Evolutionary conservation across 805 yeast genomes (phyloP).

Genomic region (Candida berthetii): DNA sequence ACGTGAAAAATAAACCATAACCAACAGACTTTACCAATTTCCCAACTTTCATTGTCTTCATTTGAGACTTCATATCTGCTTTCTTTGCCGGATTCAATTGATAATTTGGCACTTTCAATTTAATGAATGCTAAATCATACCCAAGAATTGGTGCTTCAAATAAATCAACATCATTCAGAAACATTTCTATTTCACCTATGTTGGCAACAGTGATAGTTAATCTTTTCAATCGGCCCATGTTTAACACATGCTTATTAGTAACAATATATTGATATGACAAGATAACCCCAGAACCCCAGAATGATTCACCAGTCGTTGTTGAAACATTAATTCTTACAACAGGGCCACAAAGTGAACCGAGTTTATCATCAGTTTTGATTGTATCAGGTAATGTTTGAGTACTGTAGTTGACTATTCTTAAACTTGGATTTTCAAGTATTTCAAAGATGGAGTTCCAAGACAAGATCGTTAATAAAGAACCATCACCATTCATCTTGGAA

Average conservation of each 20-base stretch:
- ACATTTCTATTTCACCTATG: conserved; percentile 2
- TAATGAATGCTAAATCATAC: conserved; percentile 19
- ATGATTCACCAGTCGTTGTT: conserved; percentile 9
- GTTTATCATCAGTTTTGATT: background rate
- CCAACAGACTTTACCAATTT: conserved; percentile 16
- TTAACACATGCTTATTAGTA: conserved; percentile 20
- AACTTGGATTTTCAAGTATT: conserved; percentile 5
- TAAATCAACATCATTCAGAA: conserved; percentile 7
- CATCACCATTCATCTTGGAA: conserved; percentile 21
- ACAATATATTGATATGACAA: conserved; percentile 11
- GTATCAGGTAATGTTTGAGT: background rate
- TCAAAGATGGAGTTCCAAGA: conserved; percentile 19
- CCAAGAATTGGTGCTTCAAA: conserved; percentile 14
- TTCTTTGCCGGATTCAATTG: conserved; percentile 9
- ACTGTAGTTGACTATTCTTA: background rate
- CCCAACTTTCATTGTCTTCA: conserved; percentile 8
- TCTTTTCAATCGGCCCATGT: conserved; percentile 6
- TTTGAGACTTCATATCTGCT: conserved; percentile 1
- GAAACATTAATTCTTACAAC: conserved; percentile 17
- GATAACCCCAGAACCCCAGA: conserved; percentile 23
- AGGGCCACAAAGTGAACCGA: conserved; percentile 2
- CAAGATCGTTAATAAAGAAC: conserved; percentile 15
- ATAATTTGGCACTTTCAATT: conserved; percentile 4
- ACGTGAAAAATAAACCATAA: conserved; percentile 16
- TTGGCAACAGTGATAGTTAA: conserved; percentile 9